A percentile compares a stretch with the other conserved stretches of the same genome.
Evolutionary conservation across 495 filamentous ascomycete species (phyloP).

Genomic region (Copromyces sp.): DNA sequence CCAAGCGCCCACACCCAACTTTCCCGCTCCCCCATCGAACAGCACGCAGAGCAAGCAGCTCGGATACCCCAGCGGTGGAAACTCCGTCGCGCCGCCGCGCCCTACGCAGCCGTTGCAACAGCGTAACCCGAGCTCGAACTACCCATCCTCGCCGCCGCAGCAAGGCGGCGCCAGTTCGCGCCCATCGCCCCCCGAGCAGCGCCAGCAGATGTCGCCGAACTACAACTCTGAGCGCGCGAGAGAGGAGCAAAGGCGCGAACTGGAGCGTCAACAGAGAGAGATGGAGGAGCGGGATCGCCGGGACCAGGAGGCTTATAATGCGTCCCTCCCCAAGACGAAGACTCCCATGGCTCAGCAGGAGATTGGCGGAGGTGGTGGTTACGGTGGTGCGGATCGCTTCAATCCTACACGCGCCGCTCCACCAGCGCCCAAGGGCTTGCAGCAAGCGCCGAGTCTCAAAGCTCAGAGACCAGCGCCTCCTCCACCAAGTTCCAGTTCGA

Average conservation of each 20-base stretch:
- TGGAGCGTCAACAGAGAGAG: constrained; percentile 47
- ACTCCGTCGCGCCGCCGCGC: constrained; percentile 68
- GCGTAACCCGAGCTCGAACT: constrained; percentile 37
- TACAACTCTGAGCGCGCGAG: constrained; percentile 46
- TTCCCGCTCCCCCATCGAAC: constrained; percentile 48
- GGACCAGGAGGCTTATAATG: constrained; percentile 78
- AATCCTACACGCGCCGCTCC: constrained; percentile 69
- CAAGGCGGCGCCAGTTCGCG: constrained; percentile 18
- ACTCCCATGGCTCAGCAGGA: constrained; percentile 80
- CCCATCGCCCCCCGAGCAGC: constrained; percentile 34
- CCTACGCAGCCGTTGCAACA: constrained; percentile 44
- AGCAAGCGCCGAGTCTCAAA: constrained; percentile 36
- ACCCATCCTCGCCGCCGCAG: constrained; percentile 15
- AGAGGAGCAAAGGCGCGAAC: constrained; percentile 36
- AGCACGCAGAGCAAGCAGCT: constrained; percentile 55
- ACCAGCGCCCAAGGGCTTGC: constrained; percentile 45
- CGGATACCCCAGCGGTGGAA: constrained; percentile 47
- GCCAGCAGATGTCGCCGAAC: constrained; percentile 35
- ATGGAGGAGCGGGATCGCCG: constrained; percentile 56
- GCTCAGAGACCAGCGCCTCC: constrained; percentile 43
- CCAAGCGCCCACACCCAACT: constrained; percentile 63
- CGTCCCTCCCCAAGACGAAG: constrained; percentile 68
- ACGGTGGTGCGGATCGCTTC: constrained; percentile 51
- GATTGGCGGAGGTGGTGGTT: constrained; percentile 40
- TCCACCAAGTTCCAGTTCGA: constrained; percentile 29